phyloP scores from a whole-genome alignment of 495 filamentous ascomycete genomes.

The Penicillium antarcticum region DNA sequence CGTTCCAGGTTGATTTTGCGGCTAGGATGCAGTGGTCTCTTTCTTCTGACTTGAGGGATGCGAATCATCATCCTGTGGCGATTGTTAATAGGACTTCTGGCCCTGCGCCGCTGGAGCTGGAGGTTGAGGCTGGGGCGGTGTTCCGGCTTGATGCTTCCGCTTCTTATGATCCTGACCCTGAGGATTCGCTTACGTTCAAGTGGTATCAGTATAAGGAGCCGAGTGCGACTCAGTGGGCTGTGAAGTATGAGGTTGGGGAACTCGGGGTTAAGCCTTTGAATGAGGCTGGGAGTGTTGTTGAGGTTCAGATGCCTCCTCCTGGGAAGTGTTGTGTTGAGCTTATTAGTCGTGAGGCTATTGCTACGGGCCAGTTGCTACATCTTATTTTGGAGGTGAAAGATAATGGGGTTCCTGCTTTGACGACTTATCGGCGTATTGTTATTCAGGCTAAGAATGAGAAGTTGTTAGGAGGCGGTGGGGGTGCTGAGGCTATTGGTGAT shows the following conservation, averaged over 20 bases:
- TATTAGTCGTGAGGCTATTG: background rate
- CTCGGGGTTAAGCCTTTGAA: conserved; percentile 11
- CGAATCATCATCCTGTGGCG: conserved; percentile 39
- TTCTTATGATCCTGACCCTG: conserved; percentile 36
- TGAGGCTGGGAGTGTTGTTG: conserved; percentile 4
- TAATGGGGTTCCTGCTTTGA: background rate
- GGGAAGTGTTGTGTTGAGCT: conserved; percentile 21
- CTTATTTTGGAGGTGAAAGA: conserved; percentile 34
- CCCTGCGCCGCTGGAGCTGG: conserved; percentile 21
- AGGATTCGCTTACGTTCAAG: conserved; percentile 27
- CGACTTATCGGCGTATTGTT: background rate
- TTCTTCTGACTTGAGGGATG: conserved; percentile 8
- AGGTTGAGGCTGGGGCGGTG: conserved; percentile 22
- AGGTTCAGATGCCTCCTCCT: conserved; percentile 24
- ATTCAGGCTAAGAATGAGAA: background rate
- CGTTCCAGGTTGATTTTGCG: conserved; percentile 45
- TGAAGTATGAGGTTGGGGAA: conserved; percentile 23
- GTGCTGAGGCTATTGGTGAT: background rate
- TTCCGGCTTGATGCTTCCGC: conserved; percentile 32
- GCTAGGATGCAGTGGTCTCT: conserved; percentile 44
- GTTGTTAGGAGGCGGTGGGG: background rate
- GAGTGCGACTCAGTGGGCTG: conserved; percentile 25
- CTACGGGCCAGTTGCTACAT: conserved; percentile 27
- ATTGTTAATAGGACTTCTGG: conserved; percentile 30
- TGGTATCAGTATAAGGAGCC: conserved; percentile 43